These are phyloP conservation scores for Filobasidium wieringae DNA, from an alignment of 768 basidiomycete species.

Conservation along the genomic window DNA sequence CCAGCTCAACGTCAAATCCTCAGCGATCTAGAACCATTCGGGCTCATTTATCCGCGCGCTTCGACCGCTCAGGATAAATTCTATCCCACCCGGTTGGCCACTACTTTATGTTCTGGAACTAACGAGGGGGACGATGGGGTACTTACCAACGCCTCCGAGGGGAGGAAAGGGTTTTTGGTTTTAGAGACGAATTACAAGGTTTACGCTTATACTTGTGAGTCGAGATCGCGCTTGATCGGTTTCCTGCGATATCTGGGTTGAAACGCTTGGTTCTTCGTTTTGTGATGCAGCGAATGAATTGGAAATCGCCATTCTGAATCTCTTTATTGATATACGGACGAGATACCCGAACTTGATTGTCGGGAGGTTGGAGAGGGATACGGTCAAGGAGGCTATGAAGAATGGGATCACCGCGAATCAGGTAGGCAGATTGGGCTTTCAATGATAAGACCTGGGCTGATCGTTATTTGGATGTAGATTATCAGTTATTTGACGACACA, in stretches of 20 bases:
- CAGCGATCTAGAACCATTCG: constrained; percentile 85
- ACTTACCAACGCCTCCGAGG: constrained; percentile 40
- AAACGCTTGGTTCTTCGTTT: constrained; percentile 11
- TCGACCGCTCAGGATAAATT: constrained; percentile 51
- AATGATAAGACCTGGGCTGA: constrained; percentile 1
- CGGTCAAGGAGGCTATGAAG: constrained; percentile 80
- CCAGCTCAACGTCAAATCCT: constrained; percentile 75
- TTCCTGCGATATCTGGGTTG: not conserved
- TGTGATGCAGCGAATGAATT: constrained; percentile 66
- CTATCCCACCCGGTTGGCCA: constrained; percentile 86
- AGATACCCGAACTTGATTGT: constrained; percentile 96
- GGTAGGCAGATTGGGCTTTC: constrained; percentile 42
- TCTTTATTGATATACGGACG: constrained; percentile 83
- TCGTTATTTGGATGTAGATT: constrained; percentile 48
- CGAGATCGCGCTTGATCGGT: constrained; percentile 19
- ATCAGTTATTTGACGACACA: constrained; percentile 88
- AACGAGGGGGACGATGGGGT: constrained; percentile 44
- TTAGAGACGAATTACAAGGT: constrained; percentile 96
- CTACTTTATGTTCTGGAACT: constrained; percentile 70
- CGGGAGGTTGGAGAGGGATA: constrained; percentile 85
- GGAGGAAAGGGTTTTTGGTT: constrained; percentile 70
- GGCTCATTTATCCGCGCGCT: constrained; percentile 56
- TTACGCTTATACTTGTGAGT: constrained; percentile 88
- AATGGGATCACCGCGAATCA: constrained; percentile 97
- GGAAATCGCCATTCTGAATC: constrained; percentile 86